Evolutionary conservation across 495 filamentous ascomycete species (phyloP).

Genomic region (Chaetomium cochliodes): DNA sequence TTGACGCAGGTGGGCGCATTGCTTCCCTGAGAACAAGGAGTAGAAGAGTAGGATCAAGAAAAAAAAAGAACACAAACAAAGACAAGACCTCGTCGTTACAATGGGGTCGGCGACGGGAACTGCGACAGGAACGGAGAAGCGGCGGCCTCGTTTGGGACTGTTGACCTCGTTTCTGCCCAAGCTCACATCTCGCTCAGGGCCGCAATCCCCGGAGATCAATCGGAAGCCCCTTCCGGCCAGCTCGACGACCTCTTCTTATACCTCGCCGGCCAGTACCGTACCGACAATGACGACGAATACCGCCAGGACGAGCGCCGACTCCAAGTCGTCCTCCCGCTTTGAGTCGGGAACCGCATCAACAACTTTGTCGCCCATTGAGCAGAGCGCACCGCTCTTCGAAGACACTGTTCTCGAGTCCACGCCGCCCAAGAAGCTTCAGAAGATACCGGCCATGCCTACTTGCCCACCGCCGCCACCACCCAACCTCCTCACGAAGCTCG

Average conservation of each 20-base stretch:
- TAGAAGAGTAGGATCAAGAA: neutral
- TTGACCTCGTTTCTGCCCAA: conserved; percentile 21
- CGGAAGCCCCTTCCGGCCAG: conserved; percentile 25
- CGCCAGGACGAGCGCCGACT: conserved; percentile 14
- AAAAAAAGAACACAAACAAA: conserved; percentile 9
- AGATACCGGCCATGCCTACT: conserved; percentile 21
- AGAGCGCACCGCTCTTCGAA: conserved; percentile 14
- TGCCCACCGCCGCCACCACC: conserved; percentile 18
- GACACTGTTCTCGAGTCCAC: neutral
- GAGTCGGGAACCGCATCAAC: neutral
- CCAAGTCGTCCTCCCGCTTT: conserved; percentile 16
- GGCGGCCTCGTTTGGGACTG: conserved; percentile 23
- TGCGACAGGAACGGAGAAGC: conserved; percentile 1
- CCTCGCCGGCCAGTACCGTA: conserved; percentile 13
- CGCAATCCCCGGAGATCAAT: conserved; percentile 5
- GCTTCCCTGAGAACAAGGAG: neutral
- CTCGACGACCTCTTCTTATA: conserved; percentile 8
- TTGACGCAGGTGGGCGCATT: neutral
- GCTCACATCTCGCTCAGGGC: conserved; percentile 26
- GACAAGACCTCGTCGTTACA: neutral
- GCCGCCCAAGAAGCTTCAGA: conserved; percentile 27
- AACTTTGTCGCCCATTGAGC: conserved; percentile 14
- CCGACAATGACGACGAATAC: conserved; percentile 8
- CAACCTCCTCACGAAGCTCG: conserved; percentile 1
- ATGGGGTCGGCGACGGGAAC: conserved; percentile 12